Conservation (phyloP, 2,329 filamentous ascomycete genomes). For the Emmonsiellopsis sp. region DNA sequence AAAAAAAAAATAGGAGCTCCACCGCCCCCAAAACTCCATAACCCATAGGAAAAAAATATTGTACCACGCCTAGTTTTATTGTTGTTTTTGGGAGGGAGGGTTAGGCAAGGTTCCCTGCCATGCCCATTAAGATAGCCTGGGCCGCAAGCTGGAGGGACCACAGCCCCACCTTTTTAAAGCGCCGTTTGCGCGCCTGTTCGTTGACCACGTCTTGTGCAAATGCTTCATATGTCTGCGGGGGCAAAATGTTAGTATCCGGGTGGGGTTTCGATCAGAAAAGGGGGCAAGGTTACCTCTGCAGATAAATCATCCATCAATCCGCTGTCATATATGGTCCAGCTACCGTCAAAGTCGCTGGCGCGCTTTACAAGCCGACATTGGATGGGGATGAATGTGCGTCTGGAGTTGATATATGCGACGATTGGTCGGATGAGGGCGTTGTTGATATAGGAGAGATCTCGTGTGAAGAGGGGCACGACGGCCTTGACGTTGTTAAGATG, state of each 20-base stretch:
- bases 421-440: slow-evolving; percentile 92
- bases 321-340: slow-evolving; percentile 90
- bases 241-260: not conserved
- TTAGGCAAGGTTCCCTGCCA: slow-evolving; percentile 57
- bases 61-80: not conserved
- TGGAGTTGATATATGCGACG: slow-evolving; percentile 95
- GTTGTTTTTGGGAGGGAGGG: no score
- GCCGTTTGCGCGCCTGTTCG: slow-evolving; percentile 71
- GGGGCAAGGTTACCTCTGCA: slow-evolving; percentile 51
- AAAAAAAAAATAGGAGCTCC: not conserved
- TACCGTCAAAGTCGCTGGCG: slow-evolving; percentile 80
- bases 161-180: slow-evolving; percentile 91
- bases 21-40: not conserved
- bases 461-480: slow-evolving; percentile 83
- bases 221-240: slow-evolving; percentile 66
- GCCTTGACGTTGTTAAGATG: slow-evolving; percentile 93
- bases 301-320: slow-evolving; percentile 89
- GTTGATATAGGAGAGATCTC: slow-evolving; percentile 88
- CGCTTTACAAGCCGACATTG: slow-evolving; percentile 90
- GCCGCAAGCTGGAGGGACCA: slow-evolving; percentile 91
- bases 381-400: slow-evolving; percentile 90
- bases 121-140: slow-evolving; percentile 88
- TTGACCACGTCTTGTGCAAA: slow-evolving; percentile 88
- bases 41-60: not conserved
- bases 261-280: not conserved